phyloP scores from a whole-genome alignment of 805 yeast genomes.

The Candida sanyiensis region DNA sequence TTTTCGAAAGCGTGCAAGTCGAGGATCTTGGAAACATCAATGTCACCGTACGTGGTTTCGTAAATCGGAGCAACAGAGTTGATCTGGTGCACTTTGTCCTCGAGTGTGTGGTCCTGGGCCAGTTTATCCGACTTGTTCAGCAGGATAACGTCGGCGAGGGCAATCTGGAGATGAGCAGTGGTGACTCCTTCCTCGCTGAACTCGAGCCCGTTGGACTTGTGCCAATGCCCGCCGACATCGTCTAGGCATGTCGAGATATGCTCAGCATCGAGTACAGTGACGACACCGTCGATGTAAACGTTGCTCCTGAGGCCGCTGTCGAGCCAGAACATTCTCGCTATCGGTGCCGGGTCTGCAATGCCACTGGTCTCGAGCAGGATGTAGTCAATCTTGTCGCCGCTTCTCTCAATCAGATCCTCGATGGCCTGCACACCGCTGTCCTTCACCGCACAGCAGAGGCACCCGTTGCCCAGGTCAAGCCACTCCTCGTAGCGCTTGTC shows the following conservation, averaged over 20 bases:
- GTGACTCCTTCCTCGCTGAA: slow-evolving; percentile 46
- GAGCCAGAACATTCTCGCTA: slow-evolving; percentile 95
- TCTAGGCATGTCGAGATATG: slow-evolving; percentile 61
- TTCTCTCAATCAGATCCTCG: slow-evolving; percentile 71
- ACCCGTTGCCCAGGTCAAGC: slow-evolving; percentile 95
- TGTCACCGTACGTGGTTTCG: slow-evolving; percentile 68
- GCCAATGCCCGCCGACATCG: slow-evolving; percentile 73
- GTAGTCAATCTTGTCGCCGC: slow-evolving; percentile 74
- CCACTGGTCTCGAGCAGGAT: slow-evolving; percentile 95
- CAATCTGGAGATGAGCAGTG: slow-evolving; percentile 85
- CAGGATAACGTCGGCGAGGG: slow-evolving; percentile 78
- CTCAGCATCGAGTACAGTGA: slow-evolving; percentile 77
- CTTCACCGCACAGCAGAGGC: slow-evolving; percentile 93
- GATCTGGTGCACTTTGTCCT: slow-evolving; percentile 41
- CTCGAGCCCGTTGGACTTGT: slow-evolving; percentile 38
- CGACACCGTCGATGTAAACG: slow-evolving; percentile 85
- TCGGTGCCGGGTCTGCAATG: slow-evolving; percentile 95
- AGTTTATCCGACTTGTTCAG: slow-evolving; percentile 72
- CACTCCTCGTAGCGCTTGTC: slow-evolving; percentile 73
- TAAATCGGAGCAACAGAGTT: slow-evolving; percentile 66
- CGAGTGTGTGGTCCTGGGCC: slow-evolving; percentile 30
- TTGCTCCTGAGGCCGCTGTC: slow-evolving; percentile 83
- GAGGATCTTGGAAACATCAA: slow-evolving; percentile 58
- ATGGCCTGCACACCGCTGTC: slow-evolving; percentile 94
- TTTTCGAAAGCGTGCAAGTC: slow-evolving; percentile 76